Conservation (phyloP, 805 yeast genomes). For the Nakazawaea wickerhamii region DNA sequence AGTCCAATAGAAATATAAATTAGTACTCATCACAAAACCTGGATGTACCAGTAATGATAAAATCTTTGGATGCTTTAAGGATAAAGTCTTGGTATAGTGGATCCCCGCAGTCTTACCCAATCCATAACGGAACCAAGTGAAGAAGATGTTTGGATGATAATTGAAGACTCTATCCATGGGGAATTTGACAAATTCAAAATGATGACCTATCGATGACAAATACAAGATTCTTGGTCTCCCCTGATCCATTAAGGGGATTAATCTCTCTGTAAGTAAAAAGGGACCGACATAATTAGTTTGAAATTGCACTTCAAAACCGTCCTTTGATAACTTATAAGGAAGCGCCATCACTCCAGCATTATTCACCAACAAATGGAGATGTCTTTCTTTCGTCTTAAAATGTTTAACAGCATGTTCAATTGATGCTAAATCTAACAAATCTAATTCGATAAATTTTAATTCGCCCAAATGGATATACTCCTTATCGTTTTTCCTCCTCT, state of each 20-base stretch:
- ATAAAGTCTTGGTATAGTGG: constrained; percentile 61
- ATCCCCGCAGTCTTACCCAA: constrained; percentile 74
- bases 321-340: constrained; percentile 60
- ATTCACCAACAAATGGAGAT: constrained; percentile 58
- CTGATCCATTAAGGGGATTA: constrained; percentile 44
- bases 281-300: constrained; percentile 78
- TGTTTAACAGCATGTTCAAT: constrained; percentile 45
- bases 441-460: constrained; percentile 47
- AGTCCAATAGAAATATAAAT: constrained; percentile 71
- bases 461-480: constrained; percentile 38
- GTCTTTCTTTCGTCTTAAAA: constrained; percentile 40
- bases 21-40: constrained; percentile 81
- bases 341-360: constrained; percentile 81
- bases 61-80: constrained; percentile 61
- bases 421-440: constrained; percentile 42
- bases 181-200: constrained; percentile 43
- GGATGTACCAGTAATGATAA: constrained; percentile 70
- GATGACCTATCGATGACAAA: constrained; percentile 63
- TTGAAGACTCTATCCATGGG: constrained; percentile 45
- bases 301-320: constrained; percentile 72
- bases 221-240: constrained; percentile 50
- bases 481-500: constrained; percentile 20
- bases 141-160: constrained; percentile 57
- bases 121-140: constrained; percentile 76
- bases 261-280: constrained; percentile 57